phyloP scores from a whole-genome alignment of 192 early-diverging fungal species.

The Podochytrium sp. region DNA sequence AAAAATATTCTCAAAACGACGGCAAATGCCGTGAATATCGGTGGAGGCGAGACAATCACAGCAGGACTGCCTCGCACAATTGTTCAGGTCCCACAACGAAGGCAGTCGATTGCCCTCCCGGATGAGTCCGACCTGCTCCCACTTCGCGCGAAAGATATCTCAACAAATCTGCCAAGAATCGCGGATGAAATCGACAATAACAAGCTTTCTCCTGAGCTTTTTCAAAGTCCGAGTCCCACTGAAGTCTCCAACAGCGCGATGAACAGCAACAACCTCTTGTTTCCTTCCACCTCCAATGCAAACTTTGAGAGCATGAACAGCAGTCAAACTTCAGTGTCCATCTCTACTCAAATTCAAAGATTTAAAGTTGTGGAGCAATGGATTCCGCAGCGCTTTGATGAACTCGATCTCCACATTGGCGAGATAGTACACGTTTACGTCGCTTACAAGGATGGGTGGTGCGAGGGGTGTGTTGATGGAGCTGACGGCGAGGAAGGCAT shows the following conservation, averaged over 20 bases:
- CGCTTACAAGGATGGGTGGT: conserved; percentile 23
- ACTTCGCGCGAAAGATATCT: not conserved
- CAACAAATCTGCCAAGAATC: not conserved
- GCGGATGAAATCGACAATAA: not conserved
- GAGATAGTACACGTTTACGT: conserved; percentile 21
- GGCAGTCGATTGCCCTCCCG: not conserved
- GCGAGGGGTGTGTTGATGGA: conserved; percentile 23
- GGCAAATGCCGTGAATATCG: not conserved
- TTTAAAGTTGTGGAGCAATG: conserved; percentile 20
- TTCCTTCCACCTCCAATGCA: not conserved
- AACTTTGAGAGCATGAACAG: not conserved
- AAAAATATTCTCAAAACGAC: conserved; percentile 16
- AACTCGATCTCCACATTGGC: conserved; percentile 19
- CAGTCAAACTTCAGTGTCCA: conserved; percentile 8
- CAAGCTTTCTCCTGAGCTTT: not conserved
- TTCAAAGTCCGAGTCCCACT: too few species aligned
- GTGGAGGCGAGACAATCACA: not conserved
- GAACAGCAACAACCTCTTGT: not conserved
- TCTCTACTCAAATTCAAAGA: not conserved
- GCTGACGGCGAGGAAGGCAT: conserved; percentile 17
- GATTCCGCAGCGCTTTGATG: conserved; percentile 24
- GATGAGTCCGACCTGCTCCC: not conserved
- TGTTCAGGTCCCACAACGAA: not conserved
- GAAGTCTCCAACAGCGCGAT: not conserved
- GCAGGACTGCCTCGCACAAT: not conserved